Conservation (phyloP, 768 basidiomycete genomes). For the Mycena vitilis region DNA sequence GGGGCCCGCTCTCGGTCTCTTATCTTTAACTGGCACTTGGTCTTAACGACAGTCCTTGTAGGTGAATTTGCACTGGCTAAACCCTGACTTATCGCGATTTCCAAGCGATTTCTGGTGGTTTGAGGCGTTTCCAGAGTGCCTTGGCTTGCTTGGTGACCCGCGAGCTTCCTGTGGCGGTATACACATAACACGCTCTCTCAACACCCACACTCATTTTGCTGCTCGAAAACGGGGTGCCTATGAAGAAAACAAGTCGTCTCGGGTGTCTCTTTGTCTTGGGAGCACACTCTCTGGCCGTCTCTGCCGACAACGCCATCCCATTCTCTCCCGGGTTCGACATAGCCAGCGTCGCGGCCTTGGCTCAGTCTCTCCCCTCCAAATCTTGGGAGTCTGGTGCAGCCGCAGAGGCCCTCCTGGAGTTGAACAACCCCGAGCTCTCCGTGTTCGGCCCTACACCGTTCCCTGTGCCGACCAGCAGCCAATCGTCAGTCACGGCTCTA, state of each 20-base stretch:
- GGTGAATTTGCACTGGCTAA: no score
- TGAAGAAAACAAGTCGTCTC: not conserved
- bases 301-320: slow-evolving; percentile 18
- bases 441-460: slow-evolving; percentile 46
- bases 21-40: no score
- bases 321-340: slow-evolving; percentile 46
- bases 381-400: slow-evolving; percentile 48
- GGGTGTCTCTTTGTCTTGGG: not conserved
- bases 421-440: slow-evolving; percentile 43
- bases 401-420: slow-evolving; percentile 42
- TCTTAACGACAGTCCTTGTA: no score
- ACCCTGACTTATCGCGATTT: no score
- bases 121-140: no score
- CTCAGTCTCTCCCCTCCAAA: slow-evolving; percentile 39
- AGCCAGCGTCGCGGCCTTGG: slow-evolving; percentile 33
- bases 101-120: no score
- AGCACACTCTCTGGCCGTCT: not conserved
- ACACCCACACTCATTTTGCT: no score
- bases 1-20: no score
- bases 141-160: no score
- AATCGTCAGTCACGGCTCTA: slow-evolving; percentile 24
- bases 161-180: no score
- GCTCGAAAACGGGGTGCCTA: not conserved
- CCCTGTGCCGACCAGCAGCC: slow-evolving; percentile 33
- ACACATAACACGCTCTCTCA: no score